Conservation (phyloP, 108 stramenopile genomes). For the Discostella pseudostelligera region DNA sequence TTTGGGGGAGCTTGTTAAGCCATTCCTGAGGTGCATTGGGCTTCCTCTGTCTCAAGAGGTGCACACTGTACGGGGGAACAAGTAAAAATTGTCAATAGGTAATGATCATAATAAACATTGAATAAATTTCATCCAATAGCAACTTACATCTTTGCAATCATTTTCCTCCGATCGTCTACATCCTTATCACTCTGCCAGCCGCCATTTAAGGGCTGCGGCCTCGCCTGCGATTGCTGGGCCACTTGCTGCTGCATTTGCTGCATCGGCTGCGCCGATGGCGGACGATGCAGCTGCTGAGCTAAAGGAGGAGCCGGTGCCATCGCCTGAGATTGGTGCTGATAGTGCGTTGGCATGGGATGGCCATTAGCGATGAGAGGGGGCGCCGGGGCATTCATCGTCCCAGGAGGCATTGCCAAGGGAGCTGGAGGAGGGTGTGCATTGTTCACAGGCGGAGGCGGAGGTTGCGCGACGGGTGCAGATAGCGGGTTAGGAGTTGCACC, state of each 20-base stretch:
- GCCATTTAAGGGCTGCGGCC: slow-evolving; percentile 75
- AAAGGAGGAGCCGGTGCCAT: slow-evolving; percentile 15
- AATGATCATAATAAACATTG: no score
- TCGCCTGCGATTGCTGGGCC: slow-evolving; percentile 36
- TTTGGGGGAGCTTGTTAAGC: slow-evolving; percentile 93
- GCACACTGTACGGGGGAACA: slow-evolving; percentile 71
- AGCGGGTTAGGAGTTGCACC: slow-evolving; percentile 11
- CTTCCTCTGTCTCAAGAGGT: slow-evolving; percentile 89
- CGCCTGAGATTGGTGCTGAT: slow-evolving; percentile 43
- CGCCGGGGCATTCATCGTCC: slow-evolving; percentile 6
- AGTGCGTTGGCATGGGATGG: slow-evolving; percentile 40
- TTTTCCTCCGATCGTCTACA: slow-evolving; percentile 81
- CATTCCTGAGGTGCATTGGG: slow-evolving; percentile 95
- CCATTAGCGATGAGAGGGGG: slow-evolving; percentile 26
- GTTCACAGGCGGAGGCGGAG: slow-evolving; percentile 1
- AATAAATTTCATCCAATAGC: background rate
- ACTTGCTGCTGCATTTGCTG: slow-evolving; percentile 54
- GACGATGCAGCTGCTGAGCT: slow-evolving; percentile 33
- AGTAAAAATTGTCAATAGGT: no score
- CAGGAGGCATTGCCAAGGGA: slow-evolving; percentile 22
- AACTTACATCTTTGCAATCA: slow-evolving; percentile 94
- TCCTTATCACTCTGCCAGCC: slow-evolving; percentile 92
- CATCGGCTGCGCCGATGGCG: slow-evolving; percentile 30
- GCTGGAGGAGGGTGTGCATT: background rate
- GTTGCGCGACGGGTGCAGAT: slow-evolving; percentile 3